Evolutionary conservation across 2,329 filamentous ascomycete species (phyloP), one percentile per base, ranked within the genome.

Genomic region (Harringtonia aguacate): DNA sequence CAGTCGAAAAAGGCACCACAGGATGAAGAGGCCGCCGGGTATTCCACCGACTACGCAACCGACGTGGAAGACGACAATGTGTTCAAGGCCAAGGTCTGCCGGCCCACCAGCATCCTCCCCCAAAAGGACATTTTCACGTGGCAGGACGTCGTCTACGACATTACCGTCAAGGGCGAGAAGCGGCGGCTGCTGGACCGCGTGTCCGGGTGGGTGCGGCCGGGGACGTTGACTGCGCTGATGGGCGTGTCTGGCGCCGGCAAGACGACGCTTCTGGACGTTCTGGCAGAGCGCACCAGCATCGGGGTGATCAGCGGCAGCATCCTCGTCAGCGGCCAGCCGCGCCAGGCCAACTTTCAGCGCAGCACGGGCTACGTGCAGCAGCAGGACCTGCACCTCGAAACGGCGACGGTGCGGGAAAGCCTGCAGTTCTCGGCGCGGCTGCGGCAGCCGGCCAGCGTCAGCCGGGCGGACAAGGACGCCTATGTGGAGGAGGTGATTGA

Each of bases 401-500:
- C 87, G 0, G 80, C 81, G 0, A 95, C 88, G 2, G 87, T 94
- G 31, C 81, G 89, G 48, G 89, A 95, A 62, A 87, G 88, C 13
- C 72, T 95, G 29, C 79, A 79, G 55, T 95, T 95, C 64, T 87
- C 81, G 56, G 89, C 89, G 24, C 60, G 92, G 12, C 79, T 95
- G 34, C 83, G 89, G 49, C 89, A 95, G 56, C 87, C 89, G 1
- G 79, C 77, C 39, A 70, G 82, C 43, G 75, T 86, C 18, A 70
- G 85, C 3, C 73, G 72, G 14, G 66, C 75, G 28, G 87, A 95
- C 58, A 95, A 95, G 68, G 65, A 92, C 10, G 83, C 79, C 7
- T 95, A 95, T 51, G 88, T 94, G n/a, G 81, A 90, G 39, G 84
- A 94, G 58, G 85, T 95, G 10, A 94, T 95, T 58, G 87, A 86